These are phyloP conservation scores for Fibroporia radiculosa DNA, from an alignment of 768 basidiomycete genomes.

Conservation along the genomic window DNA sequence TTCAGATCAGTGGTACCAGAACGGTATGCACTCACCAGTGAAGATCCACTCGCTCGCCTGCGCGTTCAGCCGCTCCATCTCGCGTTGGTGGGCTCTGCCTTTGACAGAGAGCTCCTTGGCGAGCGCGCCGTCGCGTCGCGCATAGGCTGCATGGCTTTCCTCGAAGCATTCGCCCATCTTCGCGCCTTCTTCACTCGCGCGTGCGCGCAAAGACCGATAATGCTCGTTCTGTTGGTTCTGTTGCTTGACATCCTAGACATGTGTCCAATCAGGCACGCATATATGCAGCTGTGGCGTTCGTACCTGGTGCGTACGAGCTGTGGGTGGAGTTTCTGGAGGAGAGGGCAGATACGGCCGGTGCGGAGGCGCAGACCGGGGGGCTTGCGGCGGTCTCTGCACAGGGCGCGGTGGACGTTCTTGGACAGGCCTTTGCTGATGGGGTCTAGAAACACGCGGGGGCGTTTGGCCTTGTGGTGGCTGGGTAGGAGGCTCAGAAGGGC, in stretches of 20 bases:
- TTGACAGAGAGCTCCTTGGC: slow-evolving; percentile 79
- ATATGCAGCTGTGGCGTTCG: too few species aligned
- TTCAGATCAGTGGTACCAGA: slow-evolving; percentile 2
- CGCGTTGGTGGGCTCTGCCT: slow-evolving; percentile 70
- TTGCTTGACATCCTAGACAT: slow-evolving; percentile 35
- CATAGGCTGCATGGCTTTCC: slow-evolving; percentile 70
- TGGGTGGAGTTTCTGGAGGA: slow-evolving; percentile 7
- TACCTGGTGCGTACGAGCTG: slow-evolving; percentile 3
- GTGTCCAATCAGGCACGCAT: too few species aligned
- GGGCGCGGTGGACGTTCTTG: too few species aligned
- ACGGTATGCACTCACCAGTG: slow-evolving; percentile 38
- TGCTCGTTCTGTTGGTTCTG: slow-evolving; percentile 61
- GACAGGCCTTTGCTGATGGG: too few species aligned
- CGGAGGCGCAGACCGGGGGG: too few species aligned
- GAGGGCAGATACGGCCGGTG: too few species aligned
- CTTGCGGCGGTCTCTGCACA: too few species aligned
- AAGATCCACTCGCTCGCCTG: slow-evolving; percentile 89
- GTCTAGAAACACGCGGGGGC: too few species aligned
- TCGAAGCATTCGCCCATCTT: slow-evolving; percentile 66
- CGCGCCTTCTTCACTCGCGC: slow-evolving; percentile 76
- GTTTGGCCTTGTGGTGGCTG: too few species aligned
- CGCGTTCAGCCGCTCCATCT: slow-evolving; percentile 73
- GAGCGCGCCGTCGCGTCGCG: slow-evolving; percentile 58
- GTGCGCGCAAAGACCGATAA: slow-evolving; percentile 63
- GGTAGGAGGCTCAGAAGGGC: too few species aligned